Evolutionary conservation across 2,329 filamentous ascomycete genomes (phyloP), one percentile per base, ranked within the genome.

Genomic region (Metarhizium robertsii): DNA sequence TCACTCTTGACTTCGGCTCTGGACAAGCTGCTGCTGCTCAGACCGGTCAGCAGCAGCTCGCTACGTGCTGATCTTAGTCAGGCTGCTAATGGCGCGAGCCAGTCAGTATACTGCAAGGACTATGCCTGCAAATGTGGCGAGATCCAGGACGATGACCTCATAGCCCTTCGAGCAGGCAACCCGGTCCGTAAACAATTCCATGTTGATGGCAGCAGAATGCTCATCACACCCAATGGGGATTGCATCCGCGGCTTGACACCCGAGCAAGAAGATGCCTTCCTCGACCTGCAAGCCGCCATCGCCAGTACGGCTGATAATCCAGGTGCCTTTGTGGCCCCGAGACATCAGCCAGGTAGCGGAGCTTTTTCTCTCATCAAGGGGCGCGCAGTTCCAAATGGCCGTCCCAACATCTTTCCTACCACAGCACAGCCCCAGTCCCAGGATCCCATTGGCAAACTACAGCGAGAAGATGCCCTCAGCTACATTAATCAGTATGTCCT

Each of bases 201-300:
- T 52, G 74, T 83, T 2, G 84, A 87, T 58, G 84, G 83, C 55
- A 78, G 80, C 66, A 79, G 86, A 30, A 83, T 88, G 59, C 78
- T 92, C 61, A 81, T 92, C 53, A 91, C 88, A 0, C 86, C 88
- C 0, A 84, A 87, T 58, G 88, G 88, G 11, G 85, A 89, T 59
- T 88, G 87, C 65, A 76, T 92, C n/a, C 84, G 86, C 60, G 86
- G 87, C 56, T 71, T 94, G 54, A 84, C 78, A 1, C 71, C 78
- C 4, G 81, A 86, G 46, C 84, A 92, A 59, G 88, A 92, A 65
- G 76, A 85, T 38, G 79, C 79, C 4, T 92, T 87, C 61, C 73
- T 92, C 11, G 76, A 82, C 52, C 77, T 92, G 5, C 89, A 92
- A 67, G 73, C 77, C 50, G 72, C 72, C 6, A 71, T 89, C 48